Base-by-base conservation (phyloP, 352 stramenopile genomes). In the Globisporangium ultimum region DNA sequence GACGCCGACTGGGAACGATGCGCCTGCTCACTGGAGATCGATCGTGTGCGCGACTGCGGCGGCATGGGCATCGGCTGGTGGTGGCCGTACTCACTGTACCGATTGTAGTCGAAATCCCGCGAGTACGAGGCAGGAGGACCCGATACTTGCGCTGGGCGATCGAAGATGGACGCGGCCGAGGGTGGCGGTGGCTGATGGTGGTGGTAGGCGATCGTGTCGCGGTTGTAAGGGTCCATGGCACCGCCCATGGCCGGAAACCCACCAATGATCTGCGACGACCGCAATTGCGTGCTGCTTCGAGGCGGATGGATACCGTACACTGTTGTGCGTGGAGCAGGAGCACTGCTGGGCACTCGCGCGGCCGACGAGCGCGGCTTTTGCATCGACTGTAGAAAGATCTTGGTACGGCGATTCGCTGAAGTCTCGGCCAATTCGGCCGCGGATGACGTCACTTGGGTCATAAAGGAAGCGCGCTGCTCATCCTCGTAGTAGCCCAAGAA, bases 381-480 rank as follows among this genome's bases (percentile, higher is more conserved):
- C 76, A 92, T 88, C 8, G 82, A 90, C 61, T 90, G 80, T 48
- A 92, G 53, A 43, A 87, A 86, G 53, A 92, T 89, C 68, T 84
- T 87, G 28, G 74, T 75, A 24, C 63, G 64, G 28, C 70, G 65
- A 14, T 80, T 56, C 38, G 28, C 18, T 62, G 42, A 9, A 17
- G 10, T 55, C 59, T 24, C 58, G 28, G 55, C 62, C 52, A 58
- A 53, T 9, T 62, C 54, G 6, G 42, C 58, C 1, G 63, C 58
- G 3, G 63, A 69, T 8, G 61, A 50, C 5, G 74, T 66, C 18
- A 71, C 57, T 20, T 84, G 70, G 7, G 80, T 86, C 59, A 86
- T 73, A 55, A 79, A 73, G 0, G 82, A 89, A 18, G 83, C 83
- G 43, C 75, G 71, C 21, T 73, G 66, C 20, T 80, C 76, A 48